Conservation (phyloP, 805 yeast genomes). For the Lachancea sp. region DNA sequence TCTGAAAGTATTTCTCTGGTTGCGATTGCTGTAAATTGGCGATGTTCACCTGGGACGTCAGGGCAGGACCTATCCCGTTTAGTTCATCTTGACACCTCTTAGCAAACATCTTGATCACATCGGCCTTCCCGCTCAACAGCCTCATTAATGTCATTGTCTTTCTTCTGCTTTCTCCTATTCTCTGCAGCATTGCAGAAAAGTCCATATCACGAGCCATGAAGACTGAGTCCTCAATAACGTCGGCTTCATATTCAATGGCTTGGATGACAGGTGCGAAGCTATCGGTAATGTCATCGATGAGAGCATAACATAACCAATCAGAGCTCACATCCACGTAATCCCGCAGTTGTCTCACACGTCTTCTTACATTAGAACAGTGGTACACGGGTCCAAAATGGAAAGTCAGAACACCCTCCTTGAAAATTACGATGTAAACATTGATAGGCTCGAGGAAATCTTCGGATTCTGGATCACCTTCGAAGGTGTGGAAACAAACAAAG, state of each 20-base stretch:
- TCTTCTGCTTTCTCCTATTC: constrained; percentile 84
- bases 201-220: constrained; percentile 72
- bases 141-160: constrained; percentile 91
- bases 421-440: constrained; percentile 67
- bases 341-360: constrained; percentile 73
- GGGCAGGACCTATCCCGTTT: constrained; percentile 38
- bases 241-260: constrained; percentile 72
- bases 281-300: constrained; percentile 80
- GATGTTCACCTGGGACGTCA: constrained; percentile 36
- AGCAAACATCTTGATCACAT: constrained; percentile 92
- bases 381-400: constrained; percentile 64
- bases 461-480: constrained; percentile 73
- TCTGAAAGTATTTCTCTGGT: not conserved
- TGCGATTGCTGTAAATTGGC: constrained; percentile 28
- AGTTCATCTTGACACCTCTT: constrained; percentile 80
- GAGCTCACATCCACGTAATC: constrained; percentile 73
- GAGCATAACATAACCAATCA: constrained; percentile 78
- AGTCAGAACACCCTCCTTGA: constrained; percentile 59
- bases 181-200: constrained; percentile 66
- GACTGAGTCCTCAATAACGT: constrained; percentile 74
- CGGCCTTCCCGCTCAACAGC: constrained; percentile 86
- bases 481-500: constrained; percentile 95
- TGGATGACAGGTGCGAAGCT: constrained; percentile 78
- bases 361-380: constrained; percentile 70
- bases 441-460: constrained; percentile 81